phyloP scores from a whole-genome alignment of 805 yeast genomes.

The Teunomyces atbi region DNA sequence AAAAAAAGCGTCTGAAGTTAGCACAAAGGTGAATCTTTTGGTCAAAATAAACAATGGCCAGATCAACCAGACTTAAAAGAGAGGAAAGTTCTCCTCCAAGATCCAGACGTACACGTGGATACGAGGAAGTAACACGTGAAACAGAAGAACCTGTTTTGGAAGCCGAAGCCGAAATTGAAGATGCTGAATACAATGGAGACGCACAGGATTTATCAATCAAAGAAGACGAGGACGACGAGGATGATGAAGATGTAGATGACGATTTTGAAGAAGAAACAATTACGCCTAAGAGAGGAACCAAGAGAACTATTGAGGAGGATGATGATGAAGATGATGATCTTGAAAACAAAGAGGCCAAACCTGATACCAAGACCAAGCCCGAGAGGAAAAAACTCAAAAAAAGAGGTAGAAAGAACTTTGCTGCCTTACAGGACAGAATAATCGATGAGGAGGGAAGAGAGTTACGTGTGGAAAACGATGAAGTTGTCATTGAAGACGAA shows the following conservation, averaged over 20 bases:
- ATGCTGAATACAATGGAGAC: conserved; percentile 7
- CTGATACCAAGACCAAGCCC: background rate
- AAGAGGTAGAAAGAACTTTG: conserved; percentile 35
- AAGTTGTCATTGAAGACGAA: conserved; percentile 63
- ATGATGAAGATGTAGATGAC: conserved; percentile 24
- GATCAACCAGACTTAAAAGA: conserved; percentile 6
- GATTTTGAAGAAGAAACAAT: conserved; percentile 21
- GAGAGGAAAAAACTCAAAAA: conserved; percentile 10
- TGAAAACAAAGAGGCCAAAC: background rate
- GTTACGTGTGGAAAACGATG: conserved; percentile 66
- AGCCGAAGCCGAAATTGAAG: conserved; percentile 5
- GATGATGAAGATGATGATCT: conserved; percentile 2
- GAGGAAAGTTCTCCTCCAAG: conserved; percentile 1
- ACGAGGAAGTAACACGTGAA: conserved; percentile 4
- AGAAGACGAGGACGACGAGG: conserved; percentile 16
- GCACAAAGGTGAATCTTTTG: background rate
- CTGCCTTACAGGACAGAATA: conserved; percentile 38
- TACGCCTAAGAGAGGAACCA: conserved; percentile 13
- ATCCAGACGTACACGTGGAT: conserved; percentile 5
- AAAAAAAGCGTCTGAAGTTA: background rate
- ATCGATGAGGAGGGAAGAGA: conserved; percentile 71
- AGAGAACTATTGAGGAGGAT: conserved; percentile 4
- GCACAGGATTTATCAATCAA: conserved; percentile 6
- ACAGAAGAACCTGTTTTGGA: conserved; percentile 1
- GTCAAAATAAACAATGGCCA: conserved; percentile 5